Evolutionary conservation across 2,329 filamentous ascomycete genomes (phyloP), one percentile per base, ranked within the genome.

Genomic region (Trichoderma harzianum): DNA sequence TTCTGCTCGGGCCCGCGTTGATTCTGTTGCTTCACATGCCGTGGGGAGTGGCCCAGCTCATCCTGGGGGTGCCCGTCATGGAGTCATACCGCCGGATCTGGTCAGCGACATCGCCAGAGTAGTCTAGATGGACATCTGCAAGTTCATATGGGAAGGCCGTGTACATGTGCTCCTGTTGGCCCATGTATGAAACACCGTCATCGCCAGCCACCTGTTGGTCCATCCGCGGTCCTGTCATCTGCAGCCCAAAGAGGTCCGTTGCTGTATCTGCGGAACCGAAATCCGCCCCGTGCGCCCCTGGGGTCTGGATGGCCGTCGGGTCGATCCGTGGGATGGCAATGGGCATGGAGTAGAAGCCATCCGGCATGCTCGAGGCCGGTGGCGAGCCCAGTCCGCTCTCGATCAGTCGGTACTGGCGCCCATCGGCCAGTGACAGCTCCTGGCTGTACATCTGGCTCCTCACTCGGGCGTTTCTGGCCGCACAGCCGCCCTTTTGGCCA

Each of bases 401-500:
- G 5, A 72, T 70, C 55, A 70, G 32, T n/a, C 58, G 58, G 67
- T 55, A 71, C 30, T 28, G 63, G 47, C 39, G 68, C 47, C 57
- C 30, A 28, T 30, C 36, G 18, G 66, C 34, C 72, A 77, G 74
- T 26, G 78, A 69, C 66, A 72, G 67, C 60, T 70, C 72, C 24
- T 76, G 75, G 14, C 73, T 69, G 66, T 75, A 75, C 61, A 72
- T 74, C 32, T 74, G 77, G 63, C 74, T 74, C 47, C 78, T 76
- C 64, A 76, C 62, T 60, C 75, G 74, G 18, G 77, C 75, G 51
- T 75, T 78, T 69, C 76, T 78, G 12, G 80, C 76, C 8, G 79
- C 78, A 21, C 75, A 76, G 10, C 81, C 82, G 69, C 80, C 80
- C 61, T 78, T 81, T 62, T 78, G 77, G 2, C 80, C 78, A 26